Evolutionary conservation across 345 rosid species (phyloP), one percentile per base, ranked within the genome.

Genomic region (Syzygium aqueum): DNA sequence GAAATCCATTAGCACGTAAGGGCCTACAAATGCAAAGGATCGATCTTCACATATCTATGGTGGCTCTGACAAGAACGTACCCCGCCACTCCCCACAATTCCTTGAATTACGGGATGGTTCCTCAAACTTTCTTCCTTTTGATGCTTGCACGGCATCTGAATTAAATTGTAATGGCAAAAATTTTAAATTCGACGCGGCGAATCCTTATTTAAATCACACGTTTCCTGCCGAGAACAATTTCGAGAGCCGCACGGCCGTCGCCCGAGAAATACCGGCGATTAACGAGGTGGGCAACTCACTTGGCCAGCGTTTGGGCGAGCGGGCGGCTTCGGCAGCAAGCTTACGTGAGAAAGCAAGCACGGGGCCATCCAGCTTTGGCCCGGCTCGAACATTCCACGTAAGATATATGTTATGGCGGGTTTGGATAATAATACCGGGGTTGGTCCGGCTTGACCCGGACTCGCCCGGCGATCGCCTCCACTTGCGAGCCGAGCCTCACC

Each of bases 121-220:
- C 73, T 61, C 12, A n/a, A 30, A n/a, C 8, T 30, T 61, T 28
- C 73, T n/a, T 61, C 14, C 37, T 61, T 61, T 0, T 14, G 37
- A 61, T 14, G 19, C 46, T 43, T 43, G 46, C 46, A 43, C 46
- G 46, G 7, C 19, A 61, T n/a, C 9, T 6, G 28, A 27, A 61
- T n/a, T 19, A n/a, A 1, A n/a, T n/a, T 61, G 37, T 0, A 16
- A 61, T 13, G 4, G n/a, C n/a, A 7, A 12, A n/a, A n/a, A 14
- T 27, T 61, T n/a, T 61, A 61, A 61, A n/a, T 61, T 61, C 3
- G 9, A n/a, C 14, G n/a, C 73, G 3, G 14, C 2, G 0, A 2
- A 14, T 61, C 16, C 19, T 4, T 13, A 27, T n/a, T 3, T 13
- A 7, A 61, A n/a, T 61, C 19, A n/a, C 73, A 5, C 2, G 4